Conservation (phyloP, 192 early-diverging fungal species). For the Chytriomyces confervae region DNA sequence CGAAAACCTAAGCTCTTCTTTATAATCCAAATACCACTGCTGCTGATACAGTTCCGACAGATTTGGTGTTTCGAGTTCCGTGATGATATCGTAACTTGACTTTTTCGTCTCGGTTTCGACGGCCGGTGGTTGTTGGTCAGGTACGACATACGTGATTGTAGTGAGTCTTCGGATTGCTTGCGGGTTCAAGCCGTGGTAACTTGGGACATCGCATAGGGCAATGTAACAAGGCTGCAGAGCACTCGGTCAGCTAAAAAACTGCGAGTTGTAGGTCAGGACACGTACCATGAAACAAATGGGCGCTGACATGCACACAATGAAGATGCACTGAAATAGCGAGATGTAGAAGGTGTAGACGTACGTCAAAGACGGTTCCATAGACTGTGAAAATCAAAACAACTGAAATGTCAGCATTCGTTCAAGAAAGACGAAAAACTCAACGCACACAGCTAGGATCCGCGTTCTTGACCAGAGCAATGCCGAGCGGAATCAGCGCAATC, state of each 20-base stretch:
- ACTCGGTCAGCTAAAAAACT: background rate
- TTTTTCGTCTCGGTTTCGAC: too few relatives aligned
- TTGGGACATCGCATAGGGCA: slow-evolving; percentile 21
- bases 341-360: slow-evolving; percentile 26
- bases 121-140: background rate
- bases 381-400: background rate
- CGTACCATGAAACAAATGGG: slow-evolving; percentile 30
- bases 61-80: background rate
- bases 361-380: background rate
- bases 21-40: too few relatives aligned
- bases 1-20: too few relatives aligned
- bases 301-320: slow-evolving; percentile 18
- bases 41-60: background rate
- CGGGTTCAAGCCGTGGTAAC: slow-evolving; percentile 22
- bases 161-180: slow-evolving; percentile 5
- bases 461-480: slow-evolving; percentile 17
- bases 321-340: slow-evolving; percentile 19
- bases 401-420: background rate
- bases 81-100: background rate
- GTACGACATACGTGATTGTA: slow-evolving; percentile 19
- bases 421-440: background rate
- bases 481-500: slow-evolving; percentile 22
- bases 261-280: background rate
- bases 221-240: slow-evolving; percentile 16
- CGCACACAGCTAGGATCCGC: slow-evolving; percentile 12